Conservation (phyloP, 257 asterid species). For the Linaria vulgaris region DNA sequence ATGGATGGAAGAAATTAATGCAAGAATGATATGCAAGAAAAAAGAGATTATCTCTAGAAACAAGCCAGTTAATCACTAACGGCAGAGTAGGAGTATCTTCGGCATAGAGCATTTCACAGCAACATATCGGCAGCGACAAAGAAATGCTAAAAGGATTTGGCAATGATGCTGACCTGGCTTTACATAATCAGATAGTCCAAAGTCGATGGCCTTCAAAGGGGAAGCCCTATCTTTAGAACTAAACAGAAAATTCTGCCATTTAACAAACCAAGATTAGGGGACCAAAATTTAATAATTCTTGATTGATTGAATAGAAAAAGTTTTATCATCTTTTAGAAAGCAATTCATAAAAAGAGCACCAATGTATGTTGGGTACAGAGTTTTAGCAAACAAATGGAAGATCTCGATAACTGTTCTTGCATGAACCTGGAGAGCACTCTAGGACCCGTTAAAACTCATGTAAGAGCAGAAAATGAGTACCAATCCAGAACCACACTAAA, state of each 20-base stretch:
- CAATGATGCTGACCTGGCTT: constrained; percentile 66
- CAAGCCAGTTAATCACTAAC: too few relatives aligned
- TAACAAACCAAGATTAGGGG: constrained; percentile 2
- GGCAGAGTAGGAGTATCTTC: too few relatives aligned
- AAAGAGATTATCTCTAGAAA: too few relatives aligned
- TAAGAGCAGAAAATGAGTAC: neutral
- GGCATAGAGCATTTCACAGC: too few relatives aligned
- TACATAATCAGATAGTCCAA: constrained; percentile 89
- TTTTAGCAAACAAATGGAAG: neutral
- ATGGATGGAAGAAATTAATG: too few relatives aligned
- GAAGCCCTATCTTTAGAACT: constrained; percentile 71
- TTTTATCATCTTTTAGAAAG: neutral
- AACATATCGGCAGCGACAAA: too few relatives aligned
- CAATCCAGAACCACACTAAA: too few relatives aligned
- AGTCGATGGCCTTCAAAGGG: constrained; percentile 82
- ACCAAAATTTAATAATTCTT: neutral
- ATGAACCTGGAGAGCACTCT: neutral
- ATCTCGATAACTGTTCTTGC: neutral
- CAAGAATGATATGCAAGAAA: too few relatives aligned
- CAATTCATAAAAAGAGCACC: neutral
- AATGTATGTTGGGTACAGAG: neutral
- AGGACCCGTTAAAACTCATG: neutral
- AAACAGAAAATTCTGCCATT: constrained; percentile 71
- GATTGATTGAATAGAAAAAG: too few relatives aligned
- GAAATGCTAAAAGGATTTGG: neutral